A percentile compares a stretch with the other conserved stretches of the same genome.
phyloP scores from a whole-genome alignment of 2,329 filamentous ascomycete species.

The Shiraia bambusicola region DNA sequence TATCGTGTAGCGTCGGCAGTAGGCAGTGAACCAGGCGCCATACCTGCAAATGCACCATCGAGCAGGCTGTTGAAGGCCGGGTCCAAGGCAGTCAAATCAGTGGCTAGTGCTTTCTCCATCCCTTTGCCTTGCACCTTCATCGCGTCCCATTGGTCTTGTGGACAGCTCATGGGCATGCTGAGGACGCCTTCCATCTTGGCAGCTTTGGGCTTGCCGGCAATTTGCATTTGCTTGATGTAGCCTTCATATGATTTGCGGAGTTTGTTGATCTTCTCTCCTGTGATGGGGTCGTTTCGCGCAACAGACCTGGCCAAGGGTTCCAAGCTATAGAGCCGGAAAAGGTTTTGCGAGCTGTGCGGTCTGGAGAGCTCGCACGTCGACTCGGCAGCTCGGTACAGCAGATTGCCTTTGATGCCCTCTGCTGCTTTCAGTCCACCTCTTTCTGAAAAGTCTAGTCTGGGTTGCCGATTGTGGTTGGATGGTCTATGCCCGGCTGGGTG shows the following conservation, averaged over 20 bases:
- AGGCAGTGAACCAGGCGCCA: conserved; percentile 48
- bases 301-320: conserved; percentile 59
- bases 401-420: conserved; percentile 32
- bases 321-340: conserved; percentile 61
- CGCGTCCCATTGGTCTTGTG: conserved; percentile 46
- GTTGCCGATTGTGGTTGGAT: conserved; percentile 52
- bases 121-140: conserved; percentile 45
- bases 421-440: conserved; percentile 31
- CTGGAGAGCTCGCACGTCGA: conserved; percentile 48
- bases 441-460: conserved; percentile 24
- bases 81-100: conserved; percentile 29
- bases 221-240: conserved; percentile 52
- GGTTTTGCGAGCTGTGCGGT: conserved; percentile 60
- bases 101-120: conserved; percentile 34
- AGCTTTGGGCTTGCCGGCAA: conserved; percentile 54
- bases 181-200: conserved; percentile 44
- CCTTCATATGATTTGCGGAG: conserved; percentile 60
- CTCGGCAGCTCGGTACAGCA: conserved; percentile 41
- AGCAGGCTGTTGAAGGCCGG: conserved; percentile 38
- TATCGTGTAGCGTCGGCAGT: conserved; percentile 45
- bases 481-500: conserved; percentile 42
- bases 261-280: conserved; percentile 66
- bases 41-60: conserved; percentile 44
- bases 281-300: conserved; percentile 59
- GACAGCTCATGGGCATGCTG: conserved; percentile 38